phyloP scores from a whole-genome alignment of 176 grass and related monocot species.

The Paspalum vaginatum region DNA sequence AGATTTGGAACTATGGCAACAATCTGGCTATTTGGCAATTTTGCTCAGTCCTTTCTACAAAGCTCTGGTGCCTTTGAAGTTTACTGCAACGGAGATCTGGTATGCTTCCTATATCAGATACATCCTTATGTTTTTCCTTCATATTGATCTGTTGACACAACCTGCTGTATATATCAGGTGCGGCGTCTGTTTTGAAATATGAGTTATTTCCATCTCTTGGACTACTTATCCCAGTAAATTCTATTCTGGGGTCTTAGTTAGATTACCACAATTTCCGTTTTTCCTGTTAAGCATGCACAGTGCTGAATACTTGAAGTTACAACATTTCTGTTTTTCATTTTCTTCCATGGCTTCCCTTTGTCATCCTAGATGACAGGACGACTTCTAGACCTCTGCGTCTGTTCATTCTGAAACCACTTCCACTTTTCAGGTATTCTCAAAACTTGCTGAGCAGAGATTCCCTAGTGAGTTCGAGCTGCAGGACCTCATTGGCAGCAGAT shows the following conservation, averaged over 20 bases:
- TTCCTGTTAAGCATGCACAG: not conserved
- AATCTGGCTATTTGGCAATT: slow-evolving; percentile 88
- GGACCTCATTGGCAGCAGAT: slow-evolving; percentile 71
- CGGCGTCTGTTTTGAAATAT: not conserved
- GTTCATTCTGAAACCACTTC: slow-evolving; percentile 4
- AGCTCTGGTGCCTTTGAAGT: slow-evolving; percentile 99
- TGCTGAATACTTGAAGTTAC: not conserved
- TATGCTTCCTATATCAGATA: slow-evolving; percentile 39
- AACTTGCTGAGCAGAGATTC: slow-evolving; percentile 84
- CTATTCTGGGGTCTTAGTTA: not conserved
- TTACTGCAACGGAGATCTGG: slow-evolving; percentile 91
- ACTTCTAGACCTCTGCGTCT: not conserved
- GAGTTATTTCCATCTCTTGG: not conserved
- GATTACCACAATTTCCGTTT: not conserved
- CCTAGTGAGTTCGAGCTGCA: slow-evolving; percentile 88
- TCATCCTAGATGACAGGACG: not conserved
- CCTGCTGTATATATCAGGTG: not conserved
- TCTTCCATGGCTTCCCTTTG: not conserved
- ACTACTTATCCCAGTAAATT: not conserved
- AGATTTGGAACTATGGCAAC: slow-evolving; percentile 89
- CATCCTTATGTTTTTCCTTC: not conserved
- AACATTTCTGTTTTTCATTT: not conserved
- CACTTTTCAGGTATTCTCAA: slow-evolving; percentile 83
- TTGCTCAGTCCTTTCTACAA: slow-evolving; percentile 82
- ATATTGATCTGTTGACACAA: slow-evolving; percentile 1